Base-by-base conservation (phyloP, 2,329 filamentous ascomycete genomes). In the Stemphylium vesicarium region DNA sequence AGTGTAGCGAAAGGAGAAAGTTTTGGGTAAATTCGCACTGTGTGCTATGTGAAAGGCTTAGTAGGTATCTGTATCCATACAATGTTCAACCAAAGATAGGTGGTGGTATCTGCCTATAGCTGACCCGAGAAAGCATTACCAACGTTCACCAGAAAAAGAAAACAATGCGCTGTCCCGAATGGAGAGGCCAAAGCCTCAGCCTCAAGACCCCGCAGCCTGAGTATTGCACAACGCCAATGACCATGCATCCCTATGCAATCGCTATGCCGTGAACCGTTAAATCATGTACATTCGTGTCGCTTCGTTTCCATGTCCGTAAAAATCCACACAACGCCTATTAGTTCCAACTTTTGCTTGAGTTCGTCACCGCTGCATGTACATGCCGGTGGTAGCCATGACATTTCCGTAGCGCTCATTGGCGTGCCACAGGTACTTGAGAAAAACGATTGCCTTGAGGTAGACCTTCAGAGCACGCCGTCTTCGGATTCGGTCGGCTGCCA, bases 361-460 rank as follows among this genome's bases (percentile, higher is more conserved):
- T 12, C 13, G 4, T 63, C 51, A 67, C 26, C 65, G 64, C 44
- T 65, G 65, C 63, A 68, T 60, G 36, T 68, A 66, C 53, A 65
- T 59, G 44, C 65, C 65, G 8, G 64, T 63, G n/a, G 61, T 64
- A 38, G 62, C 57, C 65, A 68, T 68, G 41, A 65, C 56, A 12
- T 63, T 58, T 22, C 65, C 65, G 29, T 68, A 68, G 11, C 65
- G 65, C 48, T 67, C 65, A 31, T 67, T 63, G 2, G 65, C 63
- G 47, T 59, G 59, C 39, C 64, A 60, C 26, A 68, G 50, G 35
- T 65, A 61, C 39, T 60, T 65, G 40, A 68, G 52, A 18, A 68
- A 68, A 11, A 65, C 59, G 20, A 68, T 59, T 4, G 64, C 64
- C 26, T 68, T 68, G 18, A 68, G 49, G 46, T 68, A 68, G 35